Evolutionary conservation across 179 eudicot species (phyloP), one percentile per base, ranked within the genome.

Genomic region (Beta macrorhiza): DNA sequence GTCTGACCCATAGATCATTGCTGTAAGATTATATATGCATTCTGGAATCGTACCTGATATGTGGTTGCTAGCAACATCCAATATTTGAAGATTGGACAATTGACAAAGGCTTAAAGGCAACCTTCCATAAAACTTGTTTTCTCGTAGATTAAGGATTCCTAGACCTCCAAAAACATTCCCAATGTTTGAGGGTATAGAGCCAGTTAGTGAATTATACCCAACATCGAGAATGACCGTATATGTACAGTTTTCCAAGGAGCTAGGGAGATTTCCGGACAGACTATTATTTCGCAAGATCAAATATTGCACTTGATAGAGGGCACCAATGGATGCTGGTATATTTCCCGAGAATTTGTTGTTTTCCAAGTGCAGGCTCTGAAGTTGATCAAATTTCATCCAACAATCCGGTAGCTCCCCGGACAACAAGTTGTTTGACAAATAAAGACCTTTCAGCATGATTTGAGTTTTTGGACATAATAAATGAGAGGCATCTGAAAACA

Each of bases 261-360:
- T 65, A 0, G 90, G 90, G 14, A 90, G 42, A 3, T 81, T 68
- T 12, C 92, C 92, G 0, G 74, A 65, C 10, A 90, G 75, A n/a
- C 52, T 79, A 37, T 90, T 88, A 42, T 81, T 83, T 4, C 80
- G 22, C 75, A 88, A 73, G 16, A 78, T 81, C 25, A 90, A 79
- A 6, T 52, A 62, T 6, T 7, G 7, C 10, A 88, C 81, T 1
- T 45, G 5, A 1, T 15, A 4, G 4, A 80, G 56, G 65, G 37
- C 1, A 15, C 90, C 87, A 0, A 90, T 19, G 72, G 86, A 67
- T 19, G 20, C 10, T 0, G 93, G 91, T 25, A 90, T 64, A 15
- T 37, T 45, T 44, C 91, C 85, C 0, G 62, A 17, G 19, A 67
- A 8, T 8, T 37, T 37, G n/a, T 79, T 79, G 19, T 53, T 57